Base-by-base conservation (phyloP, 2,329 filamentous ascomycete species). In the Cercospora zeae-maydis region DNA sequence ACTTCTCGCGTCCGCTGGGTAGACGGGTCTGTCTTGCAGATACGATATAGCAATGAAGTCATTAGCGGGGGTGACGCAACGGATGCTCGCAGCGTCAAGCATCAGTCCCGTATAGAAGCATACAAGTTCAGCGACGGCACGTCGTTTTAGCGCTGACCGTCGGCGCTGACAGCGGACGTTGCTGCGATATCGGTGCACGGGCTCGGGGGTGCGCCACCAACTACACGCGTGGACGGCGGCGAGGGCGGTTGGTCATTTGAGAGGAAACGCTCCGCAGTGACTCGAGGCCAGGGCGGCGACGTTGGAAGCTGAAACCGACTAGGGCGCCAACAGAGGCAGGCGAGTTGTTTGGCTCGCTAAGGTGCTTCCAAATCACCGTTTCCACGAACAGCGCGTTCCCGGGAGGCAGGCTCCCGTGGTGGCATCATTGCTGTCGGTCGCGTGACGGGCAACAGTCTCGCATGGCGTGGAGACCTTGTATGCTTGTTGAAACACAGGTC, bases 1-100 rank as follows among this genome's bases (percentile, higher is more conserved):
- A 1, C 78, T 96, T 61, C 77, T 97, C 67, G 82, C 81, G 24
- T 58, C 59, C 9, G 61, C 37, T 36, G 16, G 31, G 51, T 56
- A 63, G 45, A 54, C 54, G 49, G 56, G 53, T 52, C 56, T 57
- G 60, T 45, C 51, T 13, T 45, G 39, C 21, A 11, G 39, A 45
- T 45, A 45, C 3, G 3, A 27, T 3, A 3, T 3, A 27, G 39
- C 39, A 45, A 45, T 45, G 19, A 21, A 45, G 16, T 45, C 39
- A 16, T 11, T 21, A 45, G 39, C 39, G 39, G 4, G 21, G 16
- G 39, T 45, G 39, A 45, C 39, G 39, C 39, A 21, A 45, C 9
- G 21, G 21, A 21, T 21, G 11, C 37, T 45, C 39, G 39, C 21
- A 24, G 39, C 19, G 39, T 45, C 39, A 24, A 16, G 21, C 19